Conservation (phyloP, 116 monocot species). For the Papilionanthe hybrid region DNA sequence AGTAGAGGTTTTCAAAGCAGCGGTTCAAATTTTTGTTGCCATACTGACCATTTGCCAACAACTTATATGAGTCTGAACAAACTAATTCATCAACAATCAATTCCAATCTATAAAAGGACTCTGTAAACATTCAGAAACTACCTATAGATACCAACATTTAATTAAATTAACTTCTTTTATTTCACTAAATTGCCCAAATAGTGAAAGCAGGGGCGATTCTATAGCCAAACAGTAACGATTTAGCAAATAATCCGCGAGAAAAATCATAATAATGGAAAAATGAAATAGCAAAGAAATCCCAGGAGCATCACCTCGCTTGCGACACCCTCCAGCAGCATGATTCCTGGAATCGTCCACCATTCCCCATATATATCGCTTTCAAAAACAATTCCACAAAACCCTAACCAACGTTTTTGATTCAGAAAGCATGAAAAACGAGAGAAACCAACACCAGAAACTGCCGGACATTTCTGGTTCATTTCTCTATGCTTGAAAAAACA, state of each 20-base stretch:
- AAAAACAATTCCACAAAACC: neutral
- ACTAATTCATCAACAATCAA: neutral
- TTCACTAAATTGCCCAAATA: neutral
- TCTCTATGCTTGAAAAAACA: neutral
- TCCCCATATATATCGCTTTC: neutral
- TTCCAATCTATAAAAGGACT: neutral
- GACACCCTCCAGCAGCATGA: neutral
- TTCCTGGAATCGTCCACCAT: neutral
- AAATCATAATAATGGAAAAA: neutral
- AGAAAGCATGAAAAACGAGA: constrained; percentile 7
- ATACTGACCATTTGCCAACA: neutral
- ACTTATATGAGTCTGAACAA: neutral
- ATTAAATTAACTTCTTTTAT: neutral
- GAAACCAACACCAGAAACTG: neutral
- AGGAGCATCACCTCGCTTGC: neutral
- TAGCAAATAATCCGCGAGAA: neutral
- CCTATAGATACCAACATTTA: neutral
- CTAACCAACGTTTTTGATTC: neutral
- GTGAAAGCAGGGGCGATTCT: neutral
- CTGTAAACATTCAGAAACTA: neutral
- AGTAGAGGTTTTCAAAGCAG: neutral
- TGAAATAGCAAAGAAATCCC: neutral
- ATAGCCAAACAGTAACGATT: neutral
- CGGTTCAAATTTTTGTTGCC: neutral
- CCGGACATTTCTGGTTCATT: neutral